Base-by-base conservation (phyloP, 768 basidiomycete genomes). In the Rhodocollybia butyracea region DNA sequence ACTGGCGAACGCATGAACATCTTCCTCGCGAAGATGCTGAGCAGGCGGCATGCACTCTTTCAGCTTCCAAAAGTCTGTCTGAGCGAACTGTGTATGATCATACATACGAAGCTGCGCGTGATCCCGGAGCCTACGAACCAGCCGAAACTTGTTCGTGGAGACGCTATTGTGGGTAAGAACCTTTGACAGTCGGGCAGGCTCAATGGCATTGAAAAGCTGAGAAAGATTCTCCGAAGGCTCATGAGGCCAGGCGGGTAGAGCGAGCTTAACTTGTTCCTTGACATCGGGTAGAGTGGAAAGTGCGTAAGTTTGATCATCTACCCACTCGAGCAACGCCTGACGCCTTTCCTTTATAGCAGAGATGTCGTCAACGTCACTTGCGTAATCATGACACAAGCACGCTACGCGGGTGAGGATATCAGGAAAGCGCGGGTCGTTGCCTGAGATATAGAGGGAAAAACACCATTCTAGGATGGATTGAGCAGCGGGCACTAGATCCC, bases 381-480 rank as follows among this genome's bases (percentile, higher is more conserved):
- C 69, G 63, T 79, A 84, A 61, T 85, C 83, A 59, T 86, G 74
- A 17, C 83, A 79, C 42, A 80, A 68, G 57, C 80, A 81, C 58
- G 79, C 80, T 41, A 91, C 79, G n/a, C 84, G 85, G 59, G 89
- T 78, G 34, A 95, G 70, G 55, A 87, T 70, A 57, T 88, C 82
- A 13, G 88, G 76, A 46, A 94, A 74, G 10, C 77, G 73, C 34
- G 77, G 66, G 60, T 88, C 82, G 31, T 70, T 72, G 46, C 72
- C 63, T 7, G 65, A 69, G 6, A 64, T 59, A 64, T 85, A 88
- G 34, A 73, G 63, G 13, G 70, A 69, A 59, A 94, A 84, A 3
- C 81, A 81, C 90, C 92, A 94, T 46, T 86, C 83, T 11, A 94
- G 72, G 38, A 94, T 79, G 2, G 88, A 91, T 60, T 92, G 88